phyloP scores from a whole-genome alignment of 805 yeast species.

The Wickerhamiella cacticola region DNA sequence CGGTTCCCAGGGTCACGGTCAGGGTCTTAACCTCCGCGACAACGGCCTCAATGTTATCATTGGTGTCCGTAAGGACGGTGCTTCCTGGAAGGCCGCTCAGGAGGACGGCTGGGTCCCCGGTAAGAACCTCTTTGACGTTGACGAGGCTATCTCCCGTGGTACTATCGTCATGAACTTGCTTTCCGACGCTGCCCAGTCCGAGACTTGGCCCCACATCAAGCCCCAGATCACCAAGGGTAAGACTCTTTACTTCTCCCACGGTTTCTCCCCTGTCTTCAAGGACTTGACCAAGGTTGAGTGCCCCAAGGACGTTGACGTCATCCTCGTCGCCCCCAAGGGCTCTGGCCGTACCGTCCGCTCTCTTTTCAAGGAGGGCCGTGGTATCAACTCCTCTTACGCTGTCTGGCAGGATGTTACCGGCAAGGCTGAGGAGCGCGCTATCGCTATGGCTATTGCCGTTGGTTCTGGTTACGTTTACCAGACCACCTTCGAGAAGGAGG shows the following conservation, averaged over 20 bases:
- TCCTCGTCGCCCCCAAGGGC: slow-evolving; percentile 99
- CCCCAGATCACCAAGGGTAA: slow-evolving; percentile 93
- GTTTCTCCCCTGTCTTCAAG: slow-evolving; percentile 98
- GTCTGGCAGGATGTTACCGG: slow-evolving; percentile 99
- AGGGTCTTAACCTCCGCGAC: slow-evolving; percentile 98
- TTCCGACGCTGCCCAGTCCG: slow-evolving; percentile 99
- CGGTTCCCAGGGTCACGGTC: slow-evolving; percentile 99
- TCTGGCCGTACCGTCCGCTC: slow-evolving; percentile 99
- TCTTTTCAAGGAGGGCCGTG: slow-evolving; percentile 99
- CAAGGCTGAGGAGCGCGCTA: slow-evolving; percentile 97
- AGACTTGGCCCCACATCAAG: slow-evolving; percentile 81
- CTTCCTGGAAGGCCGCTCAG: slow-evolving; percentile 98
- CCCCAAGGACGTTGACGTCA: slow-evolving; percentile 90
- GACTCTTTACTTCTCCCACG: slow-evolving; percentile 98
- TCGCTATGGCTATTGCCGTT: slow-evolving; percentile 96
- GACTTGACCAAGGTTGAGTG: slow-evolving; percentile 92
- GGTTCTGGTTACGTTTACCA: slow-evolving; percentile 99
- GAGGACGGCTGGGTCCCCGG: slow-evolving; percentile 99
- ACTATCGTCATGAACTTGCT: slow-evolving; percentile 93
- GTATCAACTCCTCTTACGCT: slow-evolving; percentile 99
- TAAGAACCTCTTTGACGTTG: slow-evolving; percentile 88
- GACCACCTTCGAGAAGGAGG: slow-evolving; percentile 98
- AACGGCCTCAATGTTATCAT: slow-evolving; percentile 94
- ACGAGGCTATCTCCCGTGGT: slow-evolving; percentile 87
- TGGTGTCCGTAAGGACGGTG: slow-evolving; percentile 98